Evolutionary conservation across 805 yeast species (phyloP).

Genomic region (Ogataea trehalophila): DNA sequence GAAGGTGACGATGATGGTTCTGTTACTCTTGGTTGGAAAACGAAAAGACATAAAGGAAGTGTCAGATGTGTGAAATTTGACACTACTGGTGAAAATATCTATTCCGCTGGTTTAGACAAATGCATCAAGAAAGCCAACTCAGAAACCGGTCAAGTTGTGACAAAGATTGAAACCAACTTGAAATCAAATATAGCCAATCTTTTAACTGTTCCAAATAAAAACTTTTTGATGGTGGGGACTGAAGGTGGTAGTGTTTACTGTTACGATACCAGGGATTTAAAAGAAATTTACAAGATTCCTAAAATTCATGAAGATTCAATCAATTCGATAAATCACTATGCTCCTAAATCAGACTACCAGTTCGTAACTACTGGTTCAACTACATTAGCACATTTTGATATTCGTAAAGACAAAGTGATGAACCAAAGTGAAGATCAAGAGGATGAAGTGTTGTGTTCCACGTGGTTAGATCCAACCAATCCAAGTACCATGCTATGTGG

Average conservation of each 20-base stretch:
- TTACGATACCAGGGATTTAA: constrained; percentile 52
- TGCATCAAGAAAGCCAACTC: constrained; percentile 70
- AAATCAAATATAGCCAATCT: constrained; percentile 35
- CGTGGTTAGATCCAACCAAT: constrained; percentile 58
- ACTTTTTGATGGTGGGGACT: constrained; percentile 52
- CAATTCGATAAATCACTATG: constrained; percentile 66
- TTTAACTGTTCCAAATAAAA: constrained; percentile 41
- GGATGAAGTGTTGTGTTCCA: constrained; percentile 79
- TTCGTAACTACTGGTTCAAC: constrained; percentile 80
- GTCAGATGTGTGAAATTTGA: constrained; percentile 71
- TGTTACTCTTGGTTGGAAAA: constrained; percentile 59
- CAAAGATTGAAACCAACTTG: constrained; percentile 35
- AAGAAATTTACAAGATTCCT: constrained; percentile 40
- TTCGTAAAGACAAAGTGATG: constrained; percentile 58
- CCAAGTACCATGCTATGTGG: constrained; percentile 59
- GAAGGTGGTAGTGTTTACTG: constrained; percentile 69
- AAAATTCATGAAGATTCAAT: constrained; percentile 73
- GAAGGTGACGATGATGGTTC: constrained; percentile 8
- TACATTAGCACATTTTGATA: constrained; percentile 71
- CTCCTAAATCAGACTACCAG: constrained; percentile 70
- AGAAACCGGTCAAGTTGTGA: constrained; percentile 69
- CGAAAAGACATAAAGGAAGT: constrained; percentile 86
- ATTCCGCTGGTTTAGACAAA: constrained; percentile 75
- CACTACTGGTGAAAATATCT: constrained; percentile 53
- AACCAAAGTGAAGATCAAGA: constrained; percentile 82